A percentile compares a stretch with the other conserved stretches of the same genome.
Evolutionary conservation across 306 rosid genomes (phyloP).

Genomic region (Fagus crenata): DNA sequence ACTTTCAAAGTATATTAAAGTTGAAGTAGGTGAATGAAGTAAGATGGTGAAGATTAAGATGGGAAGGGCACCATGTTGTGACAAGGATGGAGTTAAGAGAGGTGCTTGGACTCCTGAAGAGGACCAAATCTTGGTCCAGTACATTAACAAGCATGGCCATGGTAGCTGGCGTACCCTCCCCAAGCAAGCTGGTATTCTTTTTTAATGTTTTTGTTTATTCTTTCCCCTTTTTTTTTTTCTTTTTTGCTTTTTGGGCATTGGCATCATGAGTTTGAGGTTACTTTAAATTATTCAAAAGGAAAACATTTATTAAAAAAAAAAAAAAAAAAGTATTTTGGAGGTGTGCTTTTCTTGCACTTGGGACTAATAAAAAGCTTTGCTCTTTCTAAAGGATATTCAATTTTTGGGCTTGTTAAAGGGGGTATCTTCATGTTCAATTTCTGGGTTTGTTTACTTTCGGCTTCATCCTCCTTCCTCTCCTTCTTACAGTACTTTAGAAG

Average conservation of each 20-base stretch:
- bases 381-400: background rate
- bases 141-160: constrained; percentile 49
- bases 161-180: constrained; percentile 63
- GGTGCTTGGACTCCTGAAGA: constrained; percentile 66
- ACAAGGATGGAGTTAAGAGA: constrained; percentile 45
- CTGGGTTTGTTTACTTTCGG: background rate
- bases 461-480: too few species aligned
- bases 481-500: too few species aligned
- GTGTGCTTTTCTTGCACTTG: background rate
- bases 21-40: constrained; percentile 17
- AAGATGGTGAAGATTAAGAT: constrained; percentile 12
- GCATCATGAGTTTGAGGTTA: too few species aligned
- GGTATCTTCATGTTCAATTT: background rate
- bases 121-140: constrained; percentile 43
- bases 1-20: background rate
- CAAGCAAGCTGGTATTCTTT: constrained; percentile 47
- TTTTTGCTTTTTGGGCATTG: background rate
- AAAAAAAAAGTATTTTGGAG: background rate
- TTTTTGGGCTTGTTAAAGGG: background rate
- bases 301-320: too few species aligned
- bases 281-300: too few species aligned
- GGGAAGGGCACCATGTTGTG: constrained; percentile 57
- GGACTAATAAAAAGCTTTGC: background rate
- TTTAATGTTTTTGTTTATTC: background rate
- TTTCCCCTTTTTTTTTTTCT: background rate